phyloP scores from a whole-genome alignment of 1,139 yeast genomes.

The Pichia sp. region DNA sequence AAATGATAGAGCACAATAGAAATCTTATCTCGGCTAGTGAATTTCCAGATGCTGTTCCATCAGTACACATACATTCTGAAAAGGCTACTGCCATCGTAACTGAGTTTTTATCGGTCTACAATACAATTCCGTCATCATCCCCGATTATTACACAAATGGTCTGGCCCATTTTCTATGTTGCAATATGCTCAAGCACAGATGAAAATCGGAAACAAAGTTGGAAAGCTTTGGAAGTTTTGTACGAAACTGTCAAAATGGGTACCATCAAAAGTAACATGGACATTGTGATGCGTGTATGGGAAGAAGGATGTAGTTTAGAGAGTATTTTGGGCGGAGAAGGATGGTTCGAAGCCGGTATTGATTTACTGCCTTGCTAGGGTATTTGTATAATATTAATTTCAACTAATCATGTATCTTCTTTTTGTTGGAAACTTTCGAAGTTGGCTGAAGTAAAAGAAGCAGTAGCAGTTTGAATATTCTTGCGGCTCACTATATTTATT shows the following conservation, averaged over 20 bases:
- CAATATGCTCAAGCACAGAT: slow-evolving; percentile 37
- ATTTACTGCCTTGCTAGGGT: slow-evolving; percentile 41
- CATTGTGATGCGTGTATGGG: slow-evolving; percentile 43
- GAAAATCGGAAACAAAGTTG: slow-evolving; percentile 33
- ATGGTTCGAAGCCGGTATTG: slow-evolving; percentile 47
- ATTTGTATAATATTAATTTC: background rate
- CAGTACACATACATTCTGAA: slow-evolving; percentile 8
- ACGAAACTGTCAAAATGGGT: slow-evolving; percentile 49
- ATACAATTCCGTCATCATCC: slow-evolving; percentile 39
- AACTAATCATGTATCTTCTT: no score
- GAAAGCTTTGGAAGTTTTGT: slow-evolving; percentile 38
- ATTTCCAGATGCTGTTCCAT: slow-evolving; percentile 12
- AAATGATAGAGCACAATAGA: slow-evolving; percentile 9
- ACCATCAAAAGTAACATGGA: slow-evolving; percentile 40
- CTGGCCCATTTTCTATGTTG: slow-evolving; percentile 52
- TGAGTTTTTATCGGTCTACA: slow-evolving; percentile 45
- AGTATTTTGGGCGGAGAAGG: slow-evolving; percentile 37
- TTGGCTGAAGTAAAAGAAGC: no score
- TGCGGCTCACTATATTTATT: background rate
- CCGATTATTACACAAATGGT: slow-evolving; percentile 55
- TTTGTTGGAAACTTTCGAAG: no score
- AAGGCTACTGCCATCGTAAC: slow-evolving; percentile 34
- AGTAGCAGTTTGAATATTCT: background rate
- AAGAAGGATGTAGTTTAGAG: slow-evolving; percentile 36
- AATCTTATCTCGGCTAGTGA: slow-evolving; percentile 3